phyloP scores from a whole-genome alignment of 2,329 filamentous ascomycete genomes.

The Exophiala aquamarina region DNA sequence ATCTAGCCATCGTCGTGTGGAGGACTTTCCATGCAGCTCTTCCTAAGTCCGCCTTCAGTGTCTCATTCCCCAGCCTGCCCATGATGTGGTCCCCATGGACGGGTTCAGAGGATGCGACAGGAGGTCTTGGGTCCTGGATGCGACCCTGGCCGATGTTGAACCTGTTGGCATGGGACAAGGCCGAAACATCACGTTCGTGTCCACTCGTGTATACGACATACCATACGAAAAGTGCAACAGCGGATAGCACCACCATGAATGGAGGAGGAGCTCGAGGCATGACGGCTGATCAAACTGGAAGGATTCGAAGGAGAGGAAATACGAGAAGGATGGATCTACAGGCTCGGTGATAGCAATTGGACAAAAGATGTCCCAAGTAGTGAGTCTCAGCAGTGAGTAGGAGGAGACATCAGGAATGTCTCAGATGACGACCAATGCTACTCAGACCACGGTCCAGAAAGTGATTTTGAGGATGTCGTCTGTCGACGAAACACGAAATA shows the following conservation, averaged over 20 bases:
- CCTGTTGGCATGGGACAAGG: conserved; percentile 15
- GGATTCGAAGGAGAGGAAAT: too few relatives aligned
- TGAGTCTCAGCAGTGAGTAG: too few relatives aligned
- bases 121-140: conserved; percentile 11
- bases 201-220: conserved; percentile 28
- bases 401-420: too few relatives aligned
- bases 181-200: conserved; percentile 19
- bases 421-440: too few relatives aligned
- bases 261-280: conserved; percentile 29
- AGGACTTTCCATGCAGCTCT: conserved; percentile 66
- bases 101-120: conserved; percentile 29
- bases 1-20: conserved; percentile 66
- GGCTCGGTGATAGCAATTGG: too few relatives aligned
- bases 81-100: conserved; percentile 47
- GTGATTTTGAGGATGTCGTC: too few relatives aligned
- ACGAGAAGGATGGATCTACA: too few relatives aligned
- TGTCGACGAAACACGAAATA: too few relatives aligned
- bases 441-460: too few relatives aligned
- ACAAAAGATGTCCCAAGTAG: too few relatives aligned
- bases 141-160: conserved; percentile 14
- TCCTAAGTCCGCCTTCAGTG: conserved; percentile 60
- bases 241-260: conserved; percentile 28
- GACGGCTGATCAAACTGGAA: background rate
- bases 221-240: conserved; percentile 30
- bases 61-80: conserved; percentile 50